phyloP scores from a whole-genome alignment of 2,329 filamentous ascomycete genomes.

The Pseudogymnoascus sp. region DNA sequence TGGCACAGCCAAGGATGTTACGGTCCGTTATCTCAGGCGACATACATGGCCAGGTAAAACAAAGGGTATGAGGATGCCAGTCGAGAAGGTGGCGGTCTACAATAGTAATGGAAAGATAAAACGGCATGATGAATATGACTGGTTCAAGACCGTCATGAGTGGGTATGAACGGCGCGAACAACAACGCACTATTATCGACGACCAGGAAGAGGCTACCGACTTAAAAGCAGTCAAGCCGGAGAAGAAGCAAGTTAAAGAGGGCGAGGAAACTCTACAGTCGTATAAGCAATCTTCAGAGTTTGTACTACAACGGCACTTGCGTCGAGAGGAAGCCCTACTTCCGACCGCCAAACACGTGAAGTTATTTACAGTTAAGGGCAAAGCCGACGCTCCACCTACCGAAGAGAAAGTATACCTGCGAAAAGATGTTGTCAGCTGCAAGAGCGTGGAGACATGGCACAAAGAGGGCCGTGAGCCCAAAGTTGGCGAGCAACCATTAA shows the following conservation, averaged over 20 bases:
- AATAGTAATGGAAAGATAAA: slow-evolving; percentile 71
- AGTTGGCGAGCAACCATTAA: slow-evolving; percentile 66
- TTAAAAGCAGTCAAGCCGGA: slow-evolving; percentile 65
- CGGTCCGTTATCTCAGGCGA: slow-evolving; percentile 78
- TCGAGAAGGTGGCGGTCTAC: slow-evolving; percentile 75
- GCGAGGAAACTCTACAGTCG: slow-evolving; percentile 76
- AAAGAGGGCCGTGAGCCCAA: slow-evolving; percentile 81
- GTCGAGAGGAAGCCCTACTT: slow-evolving; percentile 81
- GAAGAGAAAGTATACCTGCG: slow-evolving; percentile 76
- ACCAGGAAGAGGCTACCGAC: slow-evolving; percentile 71
- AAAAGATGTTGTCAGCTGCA: slow-evolving; percentile 73
- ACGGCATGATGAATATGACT: slow-evolving; percentile 72
- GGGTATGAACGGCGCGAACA: slow-evolving; percentile 54
- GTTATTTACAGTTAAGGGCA: slow-evolving; percentile 66
- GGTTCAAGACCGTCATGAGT: slow-evolving; percentile 76
- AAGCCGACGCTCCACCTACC: slow-evolving; percentile 63
- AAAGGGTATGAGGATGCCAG: slow-evolving; percentile 71
- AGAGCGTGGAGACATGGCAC: slow-evolving; percentile 94
- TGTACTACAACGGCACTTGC: slow-evolving; percentile 76
- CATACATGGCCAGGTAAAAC: slow-evolving; percentile 81
- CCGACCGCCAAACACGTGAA: slow-evolving; percentile 63
- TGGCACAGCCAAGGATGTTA: slow-evolving; percentile 90
- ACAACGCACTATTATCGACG: slow-evolving; percentile 61
- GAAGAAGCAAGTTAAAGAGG: slow-evolving; percentile 66
- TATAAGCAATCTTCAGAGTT: slow-evolving; percentile 83